Base-by-base conservation (phyloP, 768 basidiomycete genomes). In the Podaxis sp. region DNA sequence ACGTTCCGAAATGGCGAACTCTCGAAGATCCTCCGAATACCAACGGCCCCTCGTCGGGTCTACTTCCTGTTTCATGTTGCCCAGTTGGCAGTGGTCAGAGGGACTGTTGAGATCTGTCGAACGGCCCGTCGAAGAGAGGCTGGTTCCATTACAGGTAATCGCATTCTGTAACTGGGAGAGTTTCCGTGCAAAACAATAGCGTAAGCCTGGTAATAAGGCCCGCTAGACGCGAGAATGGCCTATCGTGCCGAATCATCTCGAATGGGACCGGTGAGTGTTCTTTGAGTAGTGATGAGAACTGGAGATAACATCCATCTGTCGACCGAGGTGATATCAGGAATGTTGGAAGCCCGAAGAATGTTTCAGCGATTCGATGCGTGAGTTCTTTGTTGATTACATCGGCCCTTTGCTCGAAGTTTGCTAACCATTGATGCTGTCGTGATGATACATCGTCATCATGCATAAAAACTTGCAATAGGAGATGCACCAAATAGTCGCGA, bases 21-120 rank as follows among this genome's bases (percentile, higher is more conserved):
- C 57, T 58, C 57, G 48, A 58, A 23, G 57, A 50, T 51, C 50
- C 38, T n/a, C 50, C 50, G 42, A 53, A 35, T 53, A n/a, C 23
- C 16, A 28, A 21, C 53, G 11, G 18, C 32, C 14, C 27, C 14
- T 23, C 32, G 40, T 38, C 51, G n/a, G 37, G 23, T 10, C 16
- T 18, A 42, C 32, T 16, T 35, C 18, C n/a, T 21, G 6, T n/a
- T 42, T 32, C 23, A 42, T 14, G 5, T 28, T 11, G n/a, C 44
- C 40, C 42, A 32, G 35, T 32, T 23, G 27, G 32, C 14, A 60
- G 27, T 18, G 37, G 40, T 44, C 51, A 50, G 10, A 53, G 51
- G 40, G n/a, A 11, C 18, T 54, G n/a, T 13, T 11, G 52, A 6
- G n/a, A 18, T 28, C 36, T 10, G 18, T 28, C 36, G 5, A 21